Conservation (phyloP, 2,329 filamentous ascomycete species). For the Teratosphaeria destructans region DNA sequence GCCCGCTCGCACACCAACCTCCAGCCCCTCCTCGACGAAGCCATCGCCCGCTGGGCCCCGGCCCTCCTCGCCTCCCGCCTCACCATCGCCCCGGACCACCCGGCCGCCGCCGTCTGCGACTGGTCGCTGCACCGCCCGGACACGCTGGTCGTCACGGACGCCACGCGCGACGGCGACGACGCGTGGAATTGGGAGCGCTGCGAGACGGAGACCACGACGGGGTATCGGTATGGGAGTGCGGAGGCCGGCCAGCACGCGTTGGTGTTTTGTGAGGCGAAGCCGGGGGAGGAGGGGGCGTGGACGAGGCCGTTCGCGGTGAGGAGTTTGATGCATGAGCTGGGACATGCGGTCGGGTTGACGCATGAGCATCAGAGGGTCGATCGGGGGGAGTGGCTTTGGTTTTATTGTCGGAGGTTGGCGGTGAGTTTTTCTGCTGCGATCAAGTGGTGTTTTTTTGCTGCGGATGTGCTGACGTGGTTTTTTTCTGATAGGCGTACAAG, state of each 20-base stretch:
- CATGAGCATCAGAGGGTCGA: constrained; percentile 1
- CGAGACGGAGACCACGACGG: constrained; percentile 7
- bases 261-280: constrained; percentile 1
- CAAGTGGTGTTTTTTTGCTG: too few relatives aligned
- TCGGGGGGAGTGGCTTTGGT: neutral
- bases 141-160: constrained; percentile 11
- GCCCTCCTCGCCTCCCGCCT: constrained; percentile 8
- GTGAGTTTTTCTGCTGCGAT: too few relatives aligned
- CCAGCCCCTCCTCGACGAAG: constrained; percentile 6
- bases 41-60: constrained; percentile 9
- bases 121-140: constrained; percentile 2
- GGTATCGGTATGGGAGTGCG: constrained; percentile 7
- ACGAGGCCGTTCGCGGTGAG: neutral
- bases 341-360: neutral
- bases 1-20: constrained; percentile 10
- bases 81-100: constrained; percentile 8
- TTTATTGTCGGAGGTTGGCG: neutral
- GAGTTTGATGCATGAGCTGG: constrained; percentile 4
- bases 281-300: neutral
- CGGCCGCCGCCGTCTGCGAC: neutral
- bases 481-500: neutral
- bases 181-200: constrained; percentile 9
- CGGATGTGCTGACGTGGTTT: too few relatives aligned
- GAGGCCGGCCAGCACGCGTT: neutral
- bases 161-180: constrained; percentile 9